Conservation (phyloP, 495 filamentous ascomycete genomes). For the Tuber calosporum region DNA sequence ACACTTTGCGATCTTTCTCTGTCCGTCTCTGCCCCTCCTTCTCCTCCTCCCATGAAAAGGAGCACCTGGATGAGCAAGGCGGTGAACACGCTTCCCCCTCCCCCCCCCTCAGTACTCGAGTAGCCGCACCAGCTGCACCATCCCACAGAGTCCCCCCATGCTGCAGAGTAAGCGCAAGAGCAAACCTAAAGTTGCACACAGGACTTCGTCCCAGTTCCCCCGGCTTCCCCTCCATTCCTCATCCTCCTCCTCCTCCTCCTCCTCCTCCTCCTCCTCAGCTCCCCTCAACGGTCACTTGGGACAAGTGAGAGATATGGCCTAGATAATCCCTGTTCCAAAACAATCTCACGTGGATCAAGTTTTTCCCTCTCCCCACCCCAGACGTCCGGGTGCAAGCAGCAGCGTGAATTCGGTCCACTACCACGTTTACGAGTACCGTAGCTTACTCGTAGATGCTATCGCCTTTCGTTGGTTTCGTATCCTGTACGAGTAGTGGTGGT, state of each 20-base stretch:
- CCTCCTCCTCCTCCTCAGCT: background rate
- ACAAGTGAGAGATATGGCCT: background rate
- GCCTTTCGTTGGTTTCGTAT: no score
- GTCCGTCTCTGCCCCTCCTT: no score
- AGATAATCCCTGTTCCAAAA: background rate
- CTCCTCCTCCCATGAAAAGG: background rate
- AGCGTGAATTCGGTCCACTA: background rate
- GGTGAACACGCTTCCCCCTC: background rate
- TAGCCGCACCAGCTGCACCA: background rate
- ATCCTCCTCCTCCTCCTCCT: background rate
- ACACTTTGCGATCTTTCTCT: background rate
- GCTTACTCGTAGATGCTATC: background rate
- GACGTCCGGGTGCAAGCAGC: background rate
- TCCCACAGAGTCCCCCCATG: background rate
- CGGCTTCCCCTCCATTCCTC: background rate
- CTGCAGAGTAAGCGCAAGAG: background rate
- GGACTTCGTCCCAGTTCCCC: background rate
- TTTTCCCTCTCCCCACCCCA: background rate
- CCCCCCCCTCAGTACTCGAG: background rate
- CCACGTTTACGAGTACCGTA: no score
- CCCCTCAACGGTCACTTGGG: background rate
- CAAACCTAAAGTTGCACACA: background rate
- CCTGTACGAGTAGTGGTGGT: no score
- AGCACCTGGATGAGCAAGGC: background rate
- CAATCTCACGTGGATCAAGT: background rate